Evolutionary conservation across 495 filamentous ascomycete genomes (phyloP).

Genomic region (Daldinia bambusicola): DNA sequence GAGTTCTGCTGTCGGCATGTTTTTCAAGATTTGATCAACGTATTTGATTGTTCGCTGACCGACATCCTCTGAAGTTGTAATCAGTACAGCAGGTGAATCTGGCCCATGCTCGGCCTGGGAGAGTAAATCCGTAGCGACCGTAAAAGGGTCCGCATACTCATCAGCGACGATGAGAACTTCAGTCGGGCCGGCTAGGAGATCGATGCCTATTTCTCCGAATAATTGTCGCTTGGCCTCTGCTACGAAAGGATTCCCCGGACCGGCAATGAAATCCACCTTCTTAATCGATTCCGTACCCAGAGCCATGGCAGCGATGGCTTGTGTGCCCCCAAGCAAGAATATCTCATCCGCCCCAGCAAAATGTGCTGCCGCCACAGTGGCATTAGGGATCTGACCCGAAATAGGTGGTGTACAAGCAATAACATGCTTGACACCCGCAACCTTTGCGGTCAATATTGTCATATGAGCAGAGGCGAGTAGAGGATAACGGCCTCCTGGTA

Average conservation of each 20-base stretch:
- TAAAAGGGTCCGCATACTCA: slow-evolving; percentile 62
- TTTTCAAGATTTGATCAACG: slow-evolving; percentile 54
- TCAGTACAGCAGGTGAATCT: slow-evolving; percentile 61
- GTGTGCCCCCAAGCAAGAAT: slow-evolving; percentile 64
- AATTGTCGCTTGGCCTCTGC: slow-evolving; percentile 66
- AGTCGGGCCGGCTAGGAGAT: slow-evolving; percentile 63
- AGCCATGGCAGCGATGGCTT: slow-evolving; percentile 71
- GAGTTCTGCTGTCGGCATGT: slow-evolving; percentile 56
- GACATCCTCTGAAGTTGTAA: slow-evolving; percentile 59
- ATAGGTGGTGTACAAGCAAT: slow-evolving; percentile 65
- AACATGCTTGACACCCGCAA: slow-evolving; percentile 62
- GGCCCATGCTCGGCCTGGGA: slow-evolving; percentile 65
- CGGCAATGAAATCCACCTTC: slow-evolving; percentile 65
- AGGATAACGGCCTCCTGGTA: slow-evolving; percentile 64
- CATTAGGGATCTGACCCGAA: slow-evolving; percentile 58
- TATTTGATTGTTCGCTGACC: slow-evolving; percentile 53
- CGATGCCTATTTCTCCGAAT: slow-evolving; percentile 65
- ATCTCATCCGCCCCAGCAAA: slow-evolving; percentile 66
- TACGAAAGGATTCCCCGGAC: slow-evolving; percentile 65
- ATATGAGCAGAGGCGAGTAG: slow-evolving; percentile 67
- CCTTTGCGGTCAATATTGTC: slow-evolving; percentile 67
- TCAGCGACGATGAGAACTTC: slow-evolving; percentile 66
- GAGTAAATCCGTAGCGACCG: slow-evolving; percentile 61
- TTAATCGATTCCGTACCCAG: slow-evolving; percentile 70
- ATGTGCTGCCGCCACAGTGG: slow-evolving; percentile 64